These are phyloP conservation scores for Trichoderma sp. DNA, from an alignment of 2,329 filamentous ascomycete genomes.

Conservation along the genomic window DNA sequence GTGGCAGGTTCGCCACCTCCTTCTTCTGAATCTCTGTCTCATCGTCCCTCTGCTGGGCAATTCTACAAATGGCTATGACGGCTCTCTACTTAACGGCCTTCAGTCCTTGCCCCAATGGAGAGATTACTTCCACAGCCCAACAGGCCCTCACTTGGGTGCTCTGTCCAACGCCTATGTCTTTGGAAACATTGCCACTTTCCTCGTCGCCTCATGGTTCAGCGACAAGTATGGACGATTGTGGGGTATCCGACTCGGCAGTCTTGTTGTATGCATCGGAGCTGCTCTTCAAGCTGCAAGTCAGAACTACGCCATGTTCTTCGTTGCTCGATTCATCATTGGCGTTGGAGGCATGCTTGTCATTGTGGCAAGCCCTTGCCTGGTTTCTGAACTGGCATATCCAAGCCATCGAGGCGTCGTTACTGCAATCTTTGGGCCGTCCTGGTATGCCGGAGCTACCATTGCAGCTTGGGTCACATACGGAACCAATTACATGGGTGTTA, in stretches of 20 bases:
- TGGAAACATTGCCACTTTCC: neutral
- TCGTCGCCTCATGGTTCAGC: neutral
- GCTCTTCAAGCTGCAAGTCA: constrained; percentile 32
- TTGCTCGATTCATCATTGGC: constrained; percentile 51
- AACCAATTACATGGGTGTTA: constrained; percentile 5
- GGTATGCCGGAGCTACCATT: constrained; percentile 2
- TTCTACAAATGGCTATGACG: constrained; percentile 42
- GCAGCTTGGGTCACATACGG: constrained; percentile 17
- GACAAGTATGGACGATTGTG: neutral
- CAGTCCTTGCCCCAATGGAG: constrained; percentile 43
- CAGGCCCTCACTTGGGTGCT: constrained; percentile 30
- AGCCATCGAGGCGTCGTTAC: neutral
- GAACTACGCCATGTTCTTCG: constrained; percentile 49
- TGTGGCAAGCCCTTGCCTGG: constrained; percentile 34
- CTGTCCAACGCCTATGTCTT: neutral
- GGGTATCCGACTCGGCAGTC: neutral
- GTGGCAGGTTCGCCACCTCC: neutral
- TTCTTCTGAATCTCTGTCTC: neutral
- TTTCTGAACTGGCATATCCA: neutral
- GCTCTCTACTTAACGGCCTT: constrained; percentile 49
- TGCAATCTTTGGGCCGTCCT: neutral
- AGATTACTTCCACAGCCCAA: constrained; percentile 36
- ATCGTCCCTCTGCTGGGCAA: neutral
- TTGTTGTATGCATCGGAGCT: constrained; percentile 20
- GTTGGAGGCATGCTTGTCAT: constrained; percentile 51